A percentile compares a stretch with the other conserved stretches of the same genome.
Evolutionary conservation across 306 rosid genomes (phyloP).

Genomic region (Dicorynia guianensis): DNA sequence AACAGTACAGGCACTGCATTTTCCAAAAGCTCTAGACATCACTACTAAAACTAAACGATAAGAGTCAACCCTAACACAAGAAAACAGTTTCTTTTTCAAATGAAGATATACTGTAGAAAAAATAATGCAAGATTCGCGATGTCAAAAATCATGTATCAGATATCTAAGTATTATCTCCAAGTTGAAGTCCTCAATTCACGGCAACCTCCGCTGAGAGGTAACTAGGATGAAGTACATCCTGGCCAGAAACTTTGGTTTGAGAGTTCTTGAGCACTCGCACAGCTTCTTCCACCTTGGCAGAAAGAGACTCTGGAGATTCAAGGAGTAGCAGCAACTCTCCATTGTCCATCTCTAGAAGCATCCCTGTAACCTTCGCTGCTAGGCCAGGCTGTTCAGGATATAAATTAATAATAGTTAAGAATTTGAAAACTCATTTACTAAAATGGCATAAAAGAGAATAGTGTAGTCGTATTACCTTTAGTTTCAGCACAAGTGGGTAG

Average conservation of each 20-base stretch:
- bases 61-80: constrained; percentile 38
- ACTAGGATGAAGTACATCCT: constrained; percentile 62
- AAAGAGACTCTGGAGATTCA: constrained; percentile 81
- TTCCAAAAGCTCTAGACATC: constrained; percentile 31
- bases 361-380: constrained; percentile 88
- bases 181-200: constrained; percentile 59
- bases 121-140: constrained; percentile 37
- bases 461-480: constrained; percentile 55
- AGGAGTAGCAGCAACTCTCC: constrained; percentile 76
- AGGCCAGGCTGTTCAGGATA: constrained; percentile 68
- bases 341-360: constrained; percentile 96
- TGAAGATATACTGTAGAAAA: constrained; percentile 34
- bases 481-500: constrained; percentile 66
- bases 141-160: constrained; percentile 39
- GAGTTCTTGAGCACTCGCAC: constrained; percentile 80
- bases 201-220: constrained; percentile 81
- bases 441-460: background rate
- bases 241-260: constrained; percentile 63
- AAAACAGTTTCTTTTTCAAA: constrained; percentile 32
- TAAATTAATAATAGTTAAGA: constrained; percentile 9
- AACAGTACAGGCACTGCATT: background rate
- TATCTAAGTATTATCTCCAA: constrained; percentile 22
- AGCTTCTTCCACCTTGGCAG: constrained; percentile 84
- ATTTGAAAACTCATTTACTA: constrained; percentile 13
- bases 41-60: constrained; percentile 28